Conservation (phyloP, 2,329 filamentous ascomycete species). For the Myriosclerotinia curreyana region DNA sequence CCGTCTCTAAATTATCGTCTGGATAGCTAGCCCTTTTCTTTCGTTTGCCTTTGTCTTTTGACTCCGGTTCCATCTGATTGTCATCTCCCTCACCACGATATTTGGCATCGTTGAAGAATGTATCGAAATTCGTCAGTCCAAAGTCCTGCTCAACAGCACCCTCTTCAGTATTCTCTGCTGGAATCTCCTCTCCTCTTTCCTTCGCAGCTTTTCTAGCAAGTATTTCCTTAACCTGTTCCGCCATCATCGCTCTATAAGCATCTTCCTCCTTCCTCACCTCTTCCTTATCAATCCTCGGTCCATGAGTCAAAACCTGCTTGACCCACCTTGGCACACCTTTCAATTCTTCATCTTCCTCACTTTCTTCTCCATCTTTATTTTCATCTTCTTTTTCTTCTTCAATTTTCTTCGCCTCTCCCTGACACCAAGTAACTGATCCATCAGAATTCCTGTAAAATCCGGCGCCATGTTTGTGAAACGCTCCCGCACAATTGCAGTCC, state of each 20-base stretch:
- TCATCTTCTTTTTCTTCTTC: not conserved
- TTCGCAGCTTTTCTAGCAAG: not conserved
- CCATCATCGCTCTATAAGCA: slow-evolving; percentile 1
- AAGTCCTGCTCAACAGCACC: not conserved
- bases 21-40: not conserved
- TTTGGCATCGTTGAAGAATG: not conserved
- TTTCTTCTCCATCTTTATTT: not conserved
- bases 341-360: not conserved
- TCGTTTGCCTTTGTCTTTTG: not conserved
- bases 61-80: not conserved
- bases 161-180: not conserved
- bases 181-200: not conserved
- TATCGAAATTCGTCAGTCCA: not conserved
- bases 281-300: slow-evolving; percentile 9
- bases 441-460: not conserved
- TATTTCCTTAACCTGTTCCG: not conserved
- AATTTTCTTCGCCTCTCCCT: not conserved
- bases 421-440: not conserved
- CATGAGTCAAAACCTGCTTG: slow-evolving; percentile 8
- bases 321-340: not conserved
- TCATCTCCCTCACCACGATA: too few relatives aligned
- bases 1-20: not conserved
- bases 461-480: not conserved
- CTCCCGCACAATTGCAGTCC: not conserved
- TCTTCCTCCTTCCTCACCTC: slow-evolving; percentile 1